Conservation (phyloP, 2,329 filamentous ascomycete genomes). For the Colletotrichum sp. region DNA sequence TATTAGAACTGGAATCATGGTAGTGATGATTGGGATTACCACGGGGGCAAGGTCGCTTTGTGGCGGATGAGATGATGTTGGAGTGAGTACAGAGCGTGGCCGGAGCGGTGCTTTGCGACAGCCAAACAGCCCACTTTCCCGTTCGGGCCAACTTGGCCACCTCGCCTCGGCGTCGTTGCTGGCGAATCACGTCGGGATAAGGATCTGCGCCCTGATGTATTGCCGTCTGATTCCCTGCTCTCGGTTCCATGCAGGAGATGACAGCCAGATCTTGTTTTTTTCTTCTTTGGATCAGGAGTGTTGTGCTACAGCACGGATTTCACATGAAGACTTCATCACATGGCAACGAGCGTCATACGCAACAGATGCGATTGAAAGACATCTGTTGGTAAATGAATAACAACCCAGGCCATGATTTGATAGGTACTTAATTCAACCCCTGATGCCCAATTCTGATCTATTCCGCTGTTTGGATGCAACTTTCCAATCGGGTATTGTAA, state of each 20-base stretch:
- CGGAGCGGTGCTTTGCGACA: neutral
- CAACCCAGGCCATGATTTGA: neutral
- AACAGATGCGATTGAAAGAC: neutral
- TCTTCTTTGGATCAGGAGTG: neutral
- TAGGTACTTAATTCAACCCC: neutral
- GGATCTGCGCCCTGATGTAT: neutral
- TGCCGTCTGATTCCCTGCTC: neutral
- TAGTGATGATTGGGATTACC: neutral
- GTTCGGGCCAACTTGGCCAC: conserved; percentile 8
- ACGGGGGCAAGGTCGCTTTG: too few species aligned
- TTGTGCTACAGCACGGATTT: neutral
- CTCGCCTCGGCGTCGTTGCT: neutral
- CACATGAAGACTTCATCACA: neutral
- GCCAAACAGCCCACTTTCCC: conserved; percentile 12
- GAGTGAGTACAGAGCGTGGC: neutral
- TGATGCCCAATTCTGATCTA: neutral
- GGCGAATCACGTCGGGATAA: neutral
- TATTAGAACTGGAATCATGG: neutral
- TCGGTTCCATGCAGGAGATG: neutral
- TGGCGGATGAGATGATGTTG: conserved; percentile 8
- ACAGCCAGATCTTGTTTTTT: neutral
- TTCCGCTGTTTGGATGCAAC: neutral
- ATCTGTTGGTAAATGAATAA: neutral
- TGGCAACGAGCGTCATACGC: neutral
- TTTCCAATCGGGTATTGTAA: neutral